phyloP scores from a whole-genome alignment of 2,329 filamentous ascomycete species.

The Ilyonectria sp. region DNA sequence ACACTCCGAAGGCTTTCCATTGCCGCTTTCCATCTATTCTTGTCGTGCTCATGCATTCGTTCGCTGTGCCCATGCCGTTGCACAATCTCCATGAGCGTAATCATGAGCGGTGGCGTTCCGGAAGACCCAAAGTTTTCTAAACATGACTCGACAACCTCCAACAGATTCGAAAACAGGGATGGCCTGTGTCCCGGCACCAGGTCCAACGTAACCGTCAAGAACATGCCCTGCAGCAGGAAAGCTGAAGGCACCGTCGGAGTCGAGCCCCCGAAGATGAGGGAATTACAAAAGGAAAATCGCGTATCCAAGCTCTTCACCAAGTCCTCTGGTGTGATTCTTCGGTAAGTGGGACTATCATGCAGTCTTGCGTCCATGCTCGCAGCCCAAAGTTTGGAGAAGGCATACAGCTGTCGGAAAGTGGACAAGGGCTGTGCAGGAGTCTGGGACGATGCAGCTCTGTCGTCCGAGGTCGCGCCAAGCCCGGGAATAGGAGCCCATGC shows the following conservation, averaged over 20 bases:
- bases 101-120: constrained; percentile 54
- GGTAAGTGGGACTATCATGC: constrained; percentile 32
- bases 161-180: constrained; percentile 55
- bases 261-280: constrained; percentile 53
- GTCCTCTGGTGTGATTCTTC: constrained; percentile 44
- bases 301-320: constrained; percentile 53
- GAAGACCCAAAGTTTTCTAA: constrained; percentile 51
- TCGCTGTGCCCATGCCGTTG: constrained; percentile 49
- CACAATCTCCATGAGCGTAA: constrained; percentile 54
- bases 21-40: constrained; percentile 50
- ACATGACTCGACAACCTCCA: constrained; percentile 55
- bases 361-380: constrained; percentile 41
- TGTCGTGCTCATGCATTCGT: constrained; percentile 54
- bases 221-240: constrained; percentile 55
- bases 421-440: constrained; percentile 53
- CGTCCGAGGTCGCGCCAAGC: constrained; percentile 25
- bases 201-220: constrained; percentile 55
- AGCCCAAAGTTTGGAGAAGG: constrained; percentile 55
- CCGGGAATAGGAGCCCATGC: constrained; percentile 43
- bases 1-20: constrained; percentile 47
- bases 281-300: constrained; percentile 57
- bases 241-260: constrained; percentile 55
- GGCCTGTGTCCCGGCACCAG: constrained; percentile 51
- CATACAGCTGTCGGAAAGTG: constrained; percentile 60
- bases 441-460: constrained; percentile 23